These are phyloP conservation scores for Gynostemma pentaphyllum DNA, from an alignment of 306 rosid species.

Conservation along the genomic window DNA sequence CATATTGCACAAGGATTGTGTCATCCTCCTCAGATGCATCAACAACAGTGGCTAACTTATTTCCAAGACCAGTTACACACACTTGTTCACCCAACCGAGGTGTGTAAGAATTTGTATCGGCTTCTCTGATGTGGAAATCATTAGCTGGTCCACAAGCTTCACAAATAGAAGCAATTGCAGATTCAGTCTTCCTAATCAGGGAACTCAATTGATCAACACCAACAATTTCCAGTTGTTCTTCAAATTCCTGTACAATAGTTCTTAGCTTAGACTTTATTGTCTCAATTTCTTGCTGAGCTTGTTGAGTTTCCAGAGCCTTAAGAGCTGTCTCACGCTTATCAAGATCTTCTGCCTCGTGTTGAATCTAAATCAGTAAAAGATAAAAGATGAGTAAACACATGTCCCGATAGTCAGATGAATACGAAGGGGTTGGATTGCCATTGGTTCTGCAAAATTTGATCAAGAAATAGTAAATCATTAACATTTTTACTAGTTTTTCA, in stretches of 20 bases:
- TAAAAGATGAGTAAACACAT: conserved; percentile 12
- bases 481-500: background rate
- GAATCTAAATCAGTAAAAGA: conserved; percentile 39
- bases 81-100: conserved; percentile 78
- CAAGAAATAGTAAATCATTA: background rate
- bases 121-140: conserved; percentile 21
- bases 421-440: background rate
- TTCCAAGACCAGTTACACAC: conserved; percentile 47
- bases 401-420: background rate
- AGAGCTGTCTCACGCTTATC: conserved; percentile 56
- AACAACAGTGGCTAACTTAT: conserved; percentile 65
- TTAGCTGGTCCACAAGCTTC: conserved; percentile 38
- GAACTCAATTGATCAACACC: conserved; percentile 37
- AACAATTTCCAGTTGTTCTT: conserved; percentile 40
- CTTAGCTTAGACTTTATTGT: conserved; percentile 55
- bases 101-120: conserved; percentile 27
- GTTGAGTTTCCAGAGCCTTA: conserved; percentile 49
- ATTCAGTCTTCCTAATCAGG: conserved; percentile 62
- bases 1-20: conserved; percentile 66
- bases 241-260: conserved; percentile 49
- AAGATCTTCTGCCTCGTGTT: conserved; percentile 72
- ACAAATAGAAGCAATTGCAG: conserved; percentile 55
- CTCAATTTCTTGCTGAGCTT: conserved; percentile 42
- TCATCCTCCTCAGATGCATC: conserved; percentile 52
- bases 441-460: background rate